Conservation (phyloP, 805 yeast genomes). For the Yamadazyma paraphyllophila region DNA sequence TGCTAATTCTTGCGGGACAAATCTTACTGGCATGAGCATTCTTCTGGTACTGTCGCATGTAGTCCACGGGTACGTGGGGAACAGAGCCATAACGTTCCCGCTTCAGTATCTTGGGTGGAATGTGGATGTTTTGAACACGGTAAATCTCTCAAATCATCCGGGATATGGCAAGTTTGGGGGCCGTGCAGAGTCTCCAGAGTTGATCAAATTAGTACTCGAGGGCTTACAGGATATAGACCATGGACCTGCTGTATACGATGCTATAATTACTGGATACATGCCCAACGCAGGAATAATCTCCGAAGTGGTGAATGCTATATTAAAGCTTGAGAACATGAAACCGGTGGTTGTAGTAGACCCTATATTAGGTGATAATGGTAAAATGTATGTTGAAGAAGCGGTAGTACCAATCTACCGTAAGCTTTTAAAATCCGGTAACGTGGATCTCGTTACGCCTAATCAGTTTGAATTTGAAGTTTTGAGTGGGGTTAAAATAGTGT, state of each 20-base stretch:
- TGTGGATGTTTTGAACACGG: constrained; percentile 63
- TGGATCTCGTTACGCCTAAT: constrained; percentile 65
- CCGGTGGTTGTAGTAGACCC: constrained; percentile 80
- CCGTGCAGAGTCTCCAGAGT: constrained; percentile 34
- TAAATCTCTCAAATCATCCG: constrained; percentile 67
- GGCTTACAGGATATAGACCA: constrained; percentile 38
- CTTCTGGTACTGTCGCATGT: constrained; percentile 68
- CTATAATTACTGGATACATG: constrained; percentile 76
- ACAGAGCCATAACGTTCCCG: constrained; percentile 64
- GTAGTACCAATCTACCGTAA: constrained; percentile 52
- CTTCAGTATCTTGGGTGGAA: constrained; percentile 67
- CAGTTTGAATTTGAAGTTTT: constrained; percentile 70
- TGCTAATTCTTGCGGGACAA: neutral
- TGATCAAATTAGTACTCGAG: constrained; percentile 23
- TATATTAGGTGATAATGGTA: constrained; percentile 88
- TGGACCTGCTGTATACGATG: constrained; percentile 46
- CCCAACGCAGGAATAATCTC: constrained; percentile 58
- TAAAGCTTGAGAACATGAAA: constrained; percentile 24
- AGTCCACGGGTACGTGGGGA: constrained; percentile 72
- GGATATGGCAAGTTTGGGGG: constrained; percentile 64
- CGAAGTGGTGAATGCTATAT: constrained; percentile 39
- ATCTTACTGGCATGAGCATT: constrained; percentile 16
- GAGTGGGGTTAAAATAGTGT: constrained; percentile 43
- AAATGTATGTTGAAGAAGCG: constrained; percentile 64
- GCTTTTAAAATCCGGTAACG: constrained; percentile 41